Evolutionary conservation across 768 basidiomycete genomes (phyloP), one percentile per base, ranked within the genome.

Genomic region (Leccinum fibrillosum): DNA sequence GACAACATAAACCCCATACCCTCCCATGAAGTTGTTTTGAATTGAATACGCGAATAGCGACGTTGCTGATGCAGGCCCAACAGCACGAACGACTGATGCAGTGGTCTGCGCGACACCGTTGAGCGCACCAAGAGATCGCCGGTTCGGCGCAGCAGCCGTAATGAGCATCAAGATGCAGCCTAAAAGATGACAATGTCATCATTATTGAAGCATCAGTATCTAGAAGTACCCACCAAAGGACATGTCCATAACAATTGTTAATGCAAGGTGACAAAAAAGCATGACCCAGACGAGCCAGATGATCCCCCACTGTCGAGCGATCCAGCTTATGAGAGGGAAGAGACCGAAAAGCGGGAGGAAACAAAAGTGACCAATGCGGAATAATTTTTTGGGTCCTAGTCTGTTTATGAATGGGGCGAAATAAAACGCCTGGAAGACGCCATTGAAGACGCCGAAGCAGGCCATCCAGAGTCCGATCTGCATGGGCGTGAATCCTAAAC

Each of bases 81-180:
- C 9, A 6, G 75, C 71, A 42, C 74, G 69, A 35, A 64, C 64
- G 12, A 72, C 21, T 10, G 74, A 69, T 28, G 67, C 72, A 11
- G 64, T 64, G 48, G 64, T 69, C 60, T 72, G 73, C 49, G 65
- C 65, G 17, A 69, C 66, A 34, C 89, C 89, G 62, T 89, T 88
- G 21, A 84, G 85, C 6, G 86, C 79, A 39, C 88, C 89, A n/a
- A 90, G 77, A 4, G 82, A 82, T 30, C 83, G 80, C 54, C 78
- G 77, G 62, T 88, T 88, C 7, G 89, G 88, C 0, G 89, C 76
- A 26, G 88, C 76, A 25, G 82, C 80, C 11, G 82, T 78, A 58
- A 90, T 85, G 64, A 83, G 87, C 60, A 90, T 88, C 65, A 89
- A 82, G 44, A 88, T 76, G 48, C 86, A 84, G 11, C 86, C 88